Conservation (phyloP, 2,329 filamentous ascomycete genomes). For the Rasamsonia emersonii region DNA sequence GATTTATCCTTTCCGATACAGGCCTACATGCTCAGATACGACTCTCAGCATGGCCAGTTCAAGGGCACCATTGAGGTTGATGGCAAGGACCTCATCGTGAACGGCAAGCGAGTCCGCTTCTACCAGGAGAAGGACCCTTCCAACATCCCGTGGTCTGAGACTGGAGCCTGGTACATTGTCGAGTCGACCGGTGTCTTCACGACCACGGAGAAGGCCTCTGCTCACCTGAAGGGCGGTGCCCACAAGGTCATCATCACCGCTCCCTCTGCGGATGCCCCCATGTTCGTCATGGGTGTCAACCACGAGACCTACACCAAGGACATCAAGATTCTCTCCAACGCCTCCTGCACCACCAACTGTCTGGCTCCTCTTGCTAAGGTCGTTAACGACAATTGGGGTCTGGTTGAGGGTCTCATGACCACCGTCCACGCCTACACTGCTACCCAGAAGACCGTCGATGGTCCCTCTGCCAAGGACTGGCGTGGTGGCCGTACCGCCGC, state of each 20-base stretch:
- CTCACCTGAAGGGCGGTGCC: slow-evolving; percentile 90
- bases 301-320: slow-evolving; percentile 85
- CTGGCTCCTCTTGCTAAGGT: slow-evolving; percentile 98
- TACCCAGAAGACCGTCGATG: slow-evolving; percentile 99
- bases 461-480: slow-evolving; percentile 98
- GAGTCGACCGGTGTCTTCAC: slow-evolving; percentile 99
- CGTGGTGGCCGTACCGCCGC: slow-evolving; percentile 97
- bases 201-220: slow-evolving; percentile 89
- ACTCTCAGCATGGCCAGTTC: slow-evolving; percentile 94
- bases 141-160: slow-evolving; percentile 80
- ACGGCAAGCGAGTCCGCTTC: slow-evolving; percentile 93
- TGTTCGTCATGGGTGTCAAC: slow-evolving; percentile 99
- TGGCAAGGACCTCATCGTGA: slow-evolving; percentile 68
- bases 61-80: slow-evolving; percentile 77
- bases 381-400: slow-evolving; percentile 95
- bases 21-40: slow-evolving; percentile 99
- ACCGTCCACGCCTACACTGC: slow-evolving; percentile 99
- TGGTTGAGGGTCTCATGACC: slow-evolving; percentile 99
- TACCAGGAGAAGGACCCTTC: slow-evolving; percentile 86
- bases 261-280: slow-evolving; percentile 69
- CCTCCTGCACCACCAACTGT: slow-evolving; percentile 99
- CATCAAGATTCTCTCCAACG: slow-evolving; percentile 94
- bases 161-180: slow-evolving; percentile 86
- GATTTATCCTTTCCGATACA: slow-evolving; percentile 32
- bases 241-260: slow-evolving; percentile 83